Conservation (phyloP, 1,139 yeast genomes). For the Scheffersomyces segobiensis region DNA sequence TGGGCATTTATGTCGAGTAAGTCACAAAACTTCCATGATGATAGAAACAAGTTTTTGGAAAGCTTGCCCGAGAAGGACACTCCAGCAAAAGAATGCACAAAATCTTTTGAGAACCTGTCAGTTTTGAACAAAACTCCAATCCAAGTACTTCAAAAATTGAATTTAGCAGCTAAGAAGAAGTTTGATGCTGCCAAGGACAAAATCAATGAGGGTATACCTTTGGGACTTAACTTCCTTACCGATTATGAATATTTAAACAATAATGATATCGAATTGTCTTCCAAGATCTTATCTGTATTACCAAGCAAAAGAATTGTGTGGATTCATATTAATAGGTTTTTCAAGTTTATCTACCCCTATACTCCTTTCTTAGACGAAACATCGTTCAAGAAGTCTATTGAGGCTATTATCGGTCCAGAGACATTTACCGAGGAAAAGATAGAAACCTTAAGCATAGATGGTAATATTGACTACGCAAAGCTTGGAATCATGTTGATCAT, state of each 20-base stretch:
- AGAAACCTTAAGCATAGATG: conserved; percentile 22
- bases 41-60: background rate
- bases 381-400: conserved; percentile 19
- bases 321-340: conserved; percentile 33
- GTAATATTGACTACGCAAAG: conserved; percentile 33
- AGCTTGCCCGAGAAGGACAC: conserved; percentile 16
- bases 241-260: background rate
- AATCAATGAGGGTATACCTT: conserved; percentile 20
- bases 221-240: conserved; percentile 25
- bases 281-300: conserved; percentile 29
- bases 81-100: background rate
- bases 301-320: conserved; percentile 35
- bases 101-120: background rate
- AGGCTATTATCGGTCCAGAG: conserved; percentile 27
- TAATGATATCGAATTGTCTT: conserved; percentile 26
- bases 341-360: conserved; percentile 33
- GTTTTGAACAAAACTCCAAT: background rate
- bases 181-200: conserved; percentile 13
- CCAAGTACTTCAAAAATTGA: conserved; percentile 3
- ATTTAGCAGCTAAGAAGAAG: conserved; percentile 21
- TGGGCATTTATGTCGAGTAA: conserved; percentile 28
- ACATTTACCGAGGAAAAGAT: conserved; percentile 22
- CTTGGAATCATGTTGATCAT: conserved; percentile 32
- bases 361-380: conserved; percentile 39
- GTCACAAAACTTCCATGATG: background rate